phyloP scores from a whole-genome alignment of 441 rosid genomes.

The California macrophylla region DNA sequence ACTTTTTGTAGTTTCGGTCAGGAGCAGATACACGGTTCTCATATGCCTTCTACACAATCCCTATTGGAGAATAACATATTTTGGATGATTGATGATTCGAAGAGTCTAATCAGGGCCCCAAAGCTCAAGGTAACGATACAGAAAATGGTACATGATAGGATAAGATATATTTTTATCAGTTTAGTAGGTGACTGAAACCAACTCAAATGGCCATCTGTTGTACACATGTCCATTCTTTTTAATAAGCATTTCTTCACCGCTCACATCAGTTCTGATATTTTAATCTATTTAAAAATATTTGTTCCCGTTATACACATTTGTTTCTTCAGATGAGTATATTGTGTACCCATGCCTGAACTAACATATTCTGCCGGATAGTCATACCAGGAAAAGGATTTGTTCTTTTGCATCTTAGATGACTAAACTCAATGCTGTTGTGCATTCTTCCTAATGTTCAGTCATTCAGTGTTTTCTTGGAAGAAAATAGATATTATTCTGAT shows the following conservation, averaged over 20 bases:
- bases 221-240: neutral
- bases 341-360: neutral
- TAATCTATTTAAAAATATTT: neutral
- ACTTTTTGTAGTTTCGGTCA: neutral
- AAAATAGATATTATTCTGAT: too few species aligned
- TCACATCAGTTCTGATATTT: neutral
- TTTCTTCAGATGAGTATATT: neutral
- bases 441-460: neutral
- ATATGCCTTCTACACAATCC: neutral
- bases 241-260: too few species aligned
- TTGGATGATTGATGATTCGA: neutral
- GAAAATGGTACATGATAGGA: constrained; percentile 9
- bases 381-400: neutral
- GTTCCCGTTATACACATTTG: neutral
- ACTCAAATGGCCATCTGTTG: neutral
- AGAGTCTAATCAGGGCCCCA: constrained; percentile 10
- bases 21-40: constrained; percentile 2
- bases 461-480: too few species aligned
- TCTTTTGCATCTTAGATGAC: neutral
- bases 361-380: neutral
- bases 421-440: neutral
- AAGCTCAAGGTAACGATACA: constrained; percentile 9
- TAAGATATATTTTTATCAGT: neutral
- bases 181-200: neutral
- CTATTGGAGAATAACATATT: constrained; percentile 6